A percentile compares a stretch with the other conserved stretches of the same genome.
phyloP scores from a whole-genome alignment of 768 basidiomycete species.

The Boletus reticulatus region DNA sequence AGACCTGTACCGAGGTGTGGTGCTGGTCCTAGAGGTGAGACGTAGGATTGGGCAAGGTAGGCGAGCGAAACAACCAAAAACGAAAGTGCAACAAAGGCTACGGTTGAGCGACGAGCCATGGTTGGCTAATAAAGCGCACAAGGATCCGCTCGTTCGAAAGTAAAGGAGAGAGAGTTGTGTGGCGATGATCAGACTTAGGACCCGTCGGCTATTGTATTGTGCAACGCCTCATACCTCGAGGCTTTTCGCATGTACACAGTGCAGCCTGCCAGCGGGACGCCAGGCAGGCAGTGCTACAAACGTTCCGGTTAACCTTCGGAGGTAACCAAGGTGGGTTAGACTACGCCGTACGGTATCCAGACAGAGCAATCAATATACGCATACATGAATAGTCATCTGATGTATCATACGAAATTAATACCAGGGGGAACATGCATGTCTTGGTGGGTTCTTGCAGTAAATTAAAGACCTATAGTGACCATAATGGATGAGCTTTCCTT shows the following conservation, averaged over 20 bases:
- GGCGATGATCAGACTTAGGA: conserved; percentile 4
- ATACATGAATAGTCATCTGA: not conserved
- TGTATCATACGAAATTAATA: not conserved
- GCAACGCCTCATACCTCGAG: conserved; percentile 24
- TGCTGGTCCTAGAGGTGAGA: conserved; percentile 31
- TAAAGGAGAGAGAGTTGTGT: not conserved
- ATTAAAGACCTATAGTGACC: conserved; percentile 22
- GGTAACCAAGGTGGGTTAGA: not conserved
- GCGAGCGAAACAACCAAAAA: conserved; percentile 31
- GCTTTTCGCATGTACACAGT: conserved; percentile 23
- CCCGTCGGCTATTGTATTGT: conserved; percentile 13
- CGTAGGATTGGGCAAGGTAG: conserved; percentile 30
- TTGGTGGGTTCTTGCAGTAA: not conserved
- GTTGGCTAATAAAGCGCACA: not conserved
- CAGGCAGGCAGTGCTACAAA: conserved; percentile 14
- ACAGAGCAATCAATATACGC: not conserved
- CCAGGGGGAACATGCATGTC: not conserved
- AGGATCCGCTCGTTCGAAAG: conserved; percentile 5
- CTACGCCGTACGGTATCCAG: not conserved
- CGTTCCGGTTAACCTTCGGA: not conserved
- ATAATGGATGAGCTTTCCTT: conserved; percentile 27
- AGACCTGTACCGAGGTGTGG: conserved; percentile 29
- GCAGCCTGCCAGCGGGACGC: conserved; percentile 18
- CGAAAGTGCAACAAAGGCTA: conserved; percentile 20
- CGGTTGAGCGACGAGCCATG: conserved; percentile 26